Percentiles rank a stretch among this genome's conserved stretches.
Conservation (phyloP, 2,329 filamentous ascomycete genomes). For the Magnaporthiopsis rhizophila region DNA sequence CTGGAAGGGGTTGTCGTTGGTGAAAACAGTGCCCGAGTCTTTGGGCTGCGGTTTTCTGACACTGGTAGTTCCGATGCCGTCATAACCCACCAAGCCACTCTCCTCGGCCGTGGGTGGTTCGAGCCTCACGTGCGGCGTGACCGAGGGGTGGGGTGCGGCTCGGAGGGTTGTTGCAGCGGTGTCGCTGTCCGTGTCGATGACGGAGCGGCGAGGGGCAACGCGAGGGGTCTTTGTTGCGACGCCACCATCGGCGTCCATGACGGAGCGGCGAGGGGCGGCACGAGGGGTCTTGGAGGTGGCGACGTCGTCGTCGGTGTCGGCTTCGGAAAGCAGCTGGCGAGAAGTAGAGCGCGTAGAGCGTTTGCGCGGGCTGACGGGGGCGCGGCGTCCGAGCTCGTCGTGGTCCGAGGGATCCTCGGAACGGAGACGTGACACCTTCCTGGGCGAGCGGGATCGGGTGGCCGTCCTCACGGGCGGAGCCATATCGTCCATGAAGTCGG, state of each 20-base stretch:
- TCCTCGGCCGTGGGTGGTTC: slow-evolving; percentile 45
- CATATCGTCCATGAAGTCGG: slow-evolving; percentile 36
- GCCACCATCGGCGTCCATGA: not conserved
- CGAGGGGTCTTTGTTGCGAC: slow-evolving; percentile 32
- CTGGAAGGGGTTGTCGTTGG: slow-evolving; percentile 88
- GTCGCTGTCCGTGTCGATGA: slow-evolving; percentile 40
- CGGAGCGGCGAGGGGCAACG: slow-evolving; percentile 24
- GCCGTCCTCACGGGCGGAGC: slow-evolving; percentile 39
- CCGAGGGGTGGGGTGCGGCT: slow-evolving; percentile 30
- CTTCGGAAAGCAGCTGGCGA: slow-evolving; percentile 46
- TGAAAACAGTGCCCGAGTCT: slow-evolving; percentile 59
- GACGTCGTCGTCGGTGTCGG: slow-evolving; percentile 37
- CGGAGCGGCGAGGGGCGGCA: too few species aligned
- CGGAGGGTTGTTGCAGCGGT: slow-evolving; percentile 24
- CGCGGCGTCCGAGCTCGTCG: slow-evolving; percentile 15
- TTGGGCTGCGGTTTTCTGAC: slow-evolving; percentile 25
- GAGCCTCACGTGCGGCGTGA: slow-evolving; percentile 44
- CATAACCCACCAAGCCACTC: slow-evolving; percentile 13
- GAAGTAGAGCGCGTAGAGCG: slow-evolving; percentile 46
- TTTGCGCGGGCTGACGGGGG: slow-evolving; percentile 42
- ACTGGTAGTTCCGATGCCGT: slow-evolving; percentile 8
- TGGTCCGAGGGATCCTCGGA: slow-evolving; percentile 40
- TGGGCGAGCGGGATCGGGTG: slow-evolving; percentile 44
- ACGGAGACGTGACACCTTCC: slow-evolving; percentile 46
- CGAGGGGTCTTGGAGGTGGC: slow-evolving; percentile 17